A percentile compares a stretch with the other conserved stretches of the same genome.
These are phyloP conservation scores for Aspergillus carbonarius DNA, from an alignment of 2,329 filamentous ascomycete species.

Conservation along the genomic window DNA sequence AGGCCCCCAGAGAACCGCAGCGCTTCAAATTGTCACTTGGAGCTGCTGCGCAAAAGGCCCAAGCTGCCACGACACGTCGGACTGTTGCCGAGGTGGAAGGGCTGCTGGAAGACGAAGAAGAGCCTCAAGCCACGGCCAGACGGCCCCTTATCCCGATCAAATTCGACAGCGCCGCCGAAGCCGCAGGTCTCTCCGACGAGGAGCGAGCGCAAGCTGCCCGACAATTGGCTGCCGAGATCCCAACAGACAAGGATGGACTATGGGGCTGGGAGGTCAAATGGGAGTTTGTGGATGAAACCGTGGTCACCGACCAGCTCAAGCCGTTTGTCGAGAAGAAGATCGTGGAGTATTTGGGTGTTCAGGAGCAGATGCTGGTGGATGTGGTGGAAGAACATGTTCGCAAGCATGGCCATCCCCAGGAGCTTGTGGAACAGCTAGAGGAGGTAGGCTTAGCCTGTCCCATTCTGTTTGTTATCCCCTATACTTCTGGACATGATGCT, in stretches of 20 bases:
- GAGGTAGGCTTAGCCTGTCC: constrained; percentile 59
- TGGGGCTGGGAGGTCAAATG: constrained; percentile 94
- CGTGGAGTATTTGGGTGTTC: constrained; percentile 91
- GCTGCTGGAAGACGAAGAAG: constrained; percentile 91
- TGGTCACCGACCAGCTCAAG: constrained; percentile 80
- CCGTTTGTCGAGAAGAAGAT: constrained; percentile 99
- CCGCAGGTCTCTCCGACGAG: constrained; percentile 74
- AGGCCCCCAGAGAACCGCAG: constrained; percentile 58
- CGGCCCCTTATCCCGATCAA: constrained; percentile 79
- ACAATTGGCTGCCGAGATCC: constrained; percentile 85
- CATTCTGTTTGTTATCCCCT: background rate
- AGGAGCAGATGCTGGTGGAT: constrained; percentile 93
- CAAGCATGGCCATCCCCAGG: constrained; percentile 70
- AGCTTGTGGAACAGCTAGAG: constrained; percentile 79
- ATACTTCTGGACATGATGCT: constrained; percentile 23
- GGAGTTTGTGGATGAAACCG: constrained; percentile 79
- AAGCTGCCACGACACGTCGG: constrained; percentile 61
- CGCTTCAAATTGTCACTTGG: constrained; percentile 92
- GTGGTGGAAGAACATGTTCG: constrained; percentile 85
- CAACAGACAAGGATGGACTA: constrained; percentile 77
- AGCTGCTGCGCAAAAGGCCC: constrained; percentile 75
- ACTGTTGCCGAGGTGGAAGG: constrained; percentile 94
- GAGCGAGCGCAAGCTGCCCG: constrained; percentile 80
- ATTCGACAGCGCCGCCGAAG: constrained; percentile 68
- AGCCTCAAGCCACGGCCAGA: constrained; percentile 66